Evolutionary conservation across 2,329 filamentous ascomycete genomes (phyloP), one percentile per base, ranked within the genome.

Genomic region (Venturiaceae sp.): DNA sequence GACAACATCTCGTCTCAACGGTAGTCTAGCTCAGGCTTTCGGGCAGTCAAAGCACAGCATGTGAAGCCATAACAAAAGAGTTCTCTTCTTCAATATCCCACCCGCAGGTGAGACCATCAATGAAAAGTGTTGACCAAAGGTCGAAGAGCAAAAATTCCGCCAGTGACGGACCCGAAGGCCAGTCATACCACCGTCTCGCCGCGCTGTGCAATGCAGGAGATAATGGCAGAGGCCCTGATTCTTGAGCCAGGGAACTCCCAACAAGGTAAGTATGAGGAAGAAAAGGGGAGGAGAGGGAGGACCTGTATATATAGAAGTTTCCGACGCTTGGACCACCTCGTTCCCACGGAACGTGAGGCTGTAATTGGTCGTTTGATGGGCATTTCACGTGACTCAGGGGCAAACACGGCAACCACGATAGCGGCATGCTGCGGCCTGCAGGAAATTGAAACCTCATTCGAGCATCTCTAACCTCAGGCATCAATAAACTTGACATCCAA

Each of bases 71-170:
- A n/a, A n/a, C n/a, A n/a, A 46, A 47, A 30, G 11, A 30, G 7
- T 47, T 14, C 63, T 65, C 69, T 72, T 73, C 71, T 69, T 67
- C 69, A 71, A 66, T 61, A 58, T 69, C 66, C 61, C 63, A 66
- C 68, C 5, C 66, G 64, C 44, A 70, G 65, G 68, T 69, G 63
- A 65, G 63, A 63, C 63, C 19, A 62, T 69, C 69, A 69, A 75
- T 75, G 74, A 75, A 75, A 75, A 75, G 66, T 34, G 28, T 4
- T 47, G 23, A 68, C 60, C 61, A 57, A 60, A 58, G 61, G 65
- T 67, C 64, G 68, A 66, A 63, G 67, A 76, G 72, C 75, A 77
- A 77, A 77, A 75, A 77, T 77, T 77, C 68, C 72, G 72, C 74
- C 71, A 71, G 68, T 71, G 69, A 74, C 72, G 73, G 69, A 71